Conservation (phyloP, 169 alveolate species). For the Eimeria praecox region DNA sequence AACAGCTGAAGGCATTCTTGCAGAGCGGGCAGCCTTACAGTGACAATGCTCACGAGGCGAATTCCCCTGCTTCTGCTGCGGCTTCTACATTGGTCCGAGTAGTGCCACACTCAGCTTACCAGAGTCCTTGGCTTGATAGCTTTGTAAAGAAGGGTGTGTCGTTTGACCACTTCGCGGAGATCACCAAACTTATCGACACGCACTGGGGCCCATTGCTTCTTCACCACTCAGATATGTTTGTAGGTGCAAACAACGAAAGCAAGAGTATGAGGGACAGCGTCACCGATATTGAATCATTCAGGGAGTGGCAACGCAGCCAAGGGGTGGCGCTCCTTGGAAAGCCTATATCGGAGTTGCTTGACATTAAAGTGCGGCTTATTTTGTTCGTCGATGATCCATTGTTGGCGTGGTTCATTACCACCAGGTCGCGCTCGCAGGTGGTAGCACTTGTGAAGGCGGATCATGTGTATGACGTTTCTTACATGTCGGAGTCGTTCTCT, state of each 20-base stretch:
- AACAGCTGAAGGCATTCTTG: constrained; percentile 48
- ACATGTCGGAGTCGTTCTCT: constrained; percentile 65
- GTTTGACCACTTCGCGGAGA: constrained; percentile 54
- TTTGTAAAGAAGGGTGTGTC: constrained; percentile 68
- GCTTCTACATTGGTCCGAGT: constrained; percentile 25
- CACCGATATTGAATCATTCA: constrained; percentile 44
- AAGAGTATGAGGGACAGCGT: constrained; percentile 52
- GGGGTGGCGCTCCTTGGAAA: constrained; percentile 42
- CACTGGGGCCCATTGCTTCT: constrained; percentile 79
- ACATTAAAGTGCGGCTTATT: constrained; percentile 45
- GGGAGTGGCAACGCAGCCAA: constrained; percentile 69
- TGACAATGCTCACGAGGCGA: constrained; percentile 9
- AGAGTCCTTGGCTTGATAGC: constrained; percentile 56
- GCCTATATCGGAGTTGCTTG: constrained; percentile 42
- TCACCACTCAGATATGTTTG: constrained; percentile 48
- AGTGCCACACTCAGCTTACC: constrained; percentile 42
- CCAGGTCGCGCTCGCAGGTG: constrained; percentile 55
- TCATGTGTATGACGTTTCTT: constrained; percentile 63
- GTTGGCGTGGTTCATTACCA: constrained; percentile 75
- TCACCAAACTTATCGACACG: constrained; percentile 40
- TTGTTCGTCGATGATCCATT: constrained; percentile 72
- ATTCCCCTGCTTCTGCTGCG: neutral
- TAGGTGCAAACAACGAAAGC: neutral
- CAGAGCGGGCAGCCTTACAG: constrained; percentile 59
- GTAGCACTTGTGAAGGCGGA: constrained; percentile 73